Base-by-base conservation (phyloP, 1,284 basidiomycete species). In the Moesziomyces antarcticus region DNA sequence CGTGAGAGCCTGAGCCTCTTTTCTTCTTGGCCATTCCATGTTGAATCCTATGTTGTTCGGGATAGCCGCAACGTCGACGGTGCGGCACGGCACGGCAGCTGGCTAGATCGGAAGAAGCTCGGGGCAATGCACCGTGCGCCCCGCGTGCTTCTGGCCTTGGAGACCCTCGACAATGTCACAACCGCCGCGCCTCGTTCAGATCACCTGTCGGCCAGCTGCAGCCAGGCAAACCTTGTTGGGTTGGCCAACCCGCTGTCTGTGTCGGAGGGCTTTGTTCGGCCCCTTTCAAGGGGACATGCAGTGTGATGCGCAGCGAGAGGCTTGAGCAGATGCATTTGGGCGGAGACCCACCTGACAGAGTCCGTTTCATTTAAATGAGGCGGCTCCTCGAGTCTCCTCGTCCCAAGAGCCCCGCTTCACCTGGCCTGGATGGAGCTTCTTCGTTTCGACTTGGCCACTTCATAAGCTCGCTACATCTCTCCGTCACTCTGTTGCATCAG, bases 311-410 rank as follows among this genome's bases (percentile, higher is more conserved):
- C 50, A 46, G 56, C 40, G 30, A 56, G 9, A 42, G 50, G 55
- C 47, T 50, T 30, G 35, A 20, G n/a, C 42, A 56, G 18, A 40
- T 40, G 37, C 37, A 40, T 13, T 33, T 13, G 30, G 30, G 20
- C 40, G 51, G 56, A 47, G 50, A 30, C 48, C 60, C 50, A 50
- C 53, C 52, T n/a, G 25, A 4, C 45, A 16, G 45, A 63, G 56
- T 59, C 51, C 37, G 33, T 52, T 59, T 56, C 56, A 50, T 56
- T 63, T 59, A 69, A 68, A 62, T 58, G 49, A 63, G 58, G 56
- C 47, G 21, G 43, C 49, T 46, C 43, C 46, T 37, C 37, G 42
- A 48, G 41, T 10, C 37, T 58, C 48, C 52, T 45, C 50, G 43
- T 47, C 40, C 30, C 40, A 13, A 35, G 27, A 33, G 35, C 14